Conservation (phyloP, 2,329 filamentous ascomycete genomes). For the Cordyceps cateniannulata region DNA sequence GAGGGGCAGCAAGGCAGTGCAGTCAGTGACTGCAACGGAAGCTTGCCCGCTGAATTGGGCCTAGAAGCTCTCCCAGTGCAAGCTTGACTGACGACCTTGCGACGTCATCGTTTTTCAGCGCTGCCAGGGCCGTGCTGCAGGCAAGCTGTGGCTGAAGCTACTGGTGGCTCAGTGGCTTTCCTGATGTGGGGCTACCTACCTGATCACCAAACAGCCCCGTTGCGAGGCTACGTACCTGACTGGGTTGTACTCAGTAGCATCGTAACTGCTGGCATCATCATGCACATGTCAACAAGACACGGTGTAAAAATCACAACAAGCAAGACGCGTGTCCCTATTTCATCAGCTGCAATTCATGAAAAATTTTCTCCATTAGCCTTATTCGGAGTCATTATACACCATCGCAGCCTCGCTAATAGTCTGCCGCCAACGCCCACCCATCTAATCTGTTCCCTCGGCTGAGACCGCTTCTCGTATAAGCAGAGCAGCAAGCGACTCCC, state of each 20-base stretch:
- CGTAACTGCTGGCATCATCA: too few species aligned
- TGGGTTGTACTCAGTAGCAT: too few species aligned
- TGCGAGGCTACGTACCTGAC: too few species aligned
- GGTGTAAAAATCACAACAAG: not conserved
- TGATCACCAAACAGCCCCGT: too few species aligned
- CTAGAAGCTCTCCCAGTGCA: slow-evolving; percentile 2
- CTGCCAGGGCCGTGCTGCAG: not conserved
- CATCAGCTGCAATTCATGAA: not conserved
- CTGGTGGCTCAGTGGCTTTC: not conserved
- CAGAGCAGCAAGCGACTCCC: not conserved
- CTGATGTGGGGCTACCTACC: not conserved
- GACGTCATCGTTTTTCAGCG: slow-evolving; percentile 10
- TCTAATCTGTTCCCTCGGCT: not conserved
- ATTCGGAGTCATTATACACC: not conserved
- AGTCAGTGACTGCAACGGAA: not conserved
- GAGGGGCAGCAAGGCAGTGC: not conserved
- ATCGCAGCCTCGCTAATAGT: not conserved
- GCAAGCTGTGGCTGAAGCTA: slow-evolving; percentile 6
- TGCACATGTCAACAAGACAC: not conserved
- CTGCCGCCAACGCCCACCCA: not conserved
- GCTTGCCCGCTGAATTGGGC: slow-evolving; percentile 4
- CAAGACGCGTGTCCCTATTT: not conserved
- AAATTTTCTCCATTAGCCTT: not conserved
- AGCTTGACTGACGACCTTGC: slow-evolving; percentile 8
- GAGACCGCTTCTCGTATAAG: too few species aligned